Evolutionary conservation across 768 basidiomycete species (phyloP), one percentile per base, ranked within the genome.

Genomic region (Cubamyces lactineus): DNA sequence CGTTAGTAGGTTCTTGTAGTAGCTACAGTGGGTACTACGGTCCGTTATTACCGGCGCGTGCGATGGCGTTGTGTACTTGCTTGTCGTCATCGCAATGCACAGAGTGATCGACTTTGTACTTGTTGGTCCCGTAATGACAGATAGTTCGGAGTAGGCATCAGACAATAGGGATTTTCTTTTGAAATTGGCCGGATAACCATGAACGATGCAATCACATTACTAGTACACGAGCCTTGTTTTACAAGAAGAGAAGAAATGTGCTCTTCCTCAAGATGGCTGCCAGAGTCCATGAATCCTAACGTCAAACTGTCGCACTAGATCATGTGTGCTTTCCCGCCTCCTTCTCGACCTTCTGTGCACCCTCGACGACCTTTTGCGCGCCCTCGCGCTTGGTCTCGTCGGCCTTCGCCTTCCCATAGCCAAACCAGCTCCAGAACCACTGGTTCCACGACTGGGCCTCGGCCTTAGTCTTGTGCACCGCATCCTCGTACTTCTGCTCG

Each of bases 341-440:
- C 59, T 70, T 66, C 65, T 72, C 71, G 30, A 72, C 73, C 62
- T 72, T 67, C 48, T 66, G 66, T 7, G 75, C 73, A 3, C 67
- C 67, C 45, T 72, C 69, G 5, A 67, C 68, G 11, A 73, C 69
- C 59, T 72, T 67, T 41, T 65, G 59, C 2, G 72, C 70, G 15
- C 57, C 71, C 52, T 70, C 67, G 28, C 65, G 65, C 69, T 74
- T 72, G 16, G 67, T 52, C 17, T 74, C 70, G 16, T 73, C 71
- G 8, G 70, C 66, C 65, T 74, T 78, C 38, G 66, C 67, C 51
- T 75, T 65, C 23, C 77, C 79, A 69, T 77, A 78, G 15, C 77
- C 73, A 24, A 80, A 79, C 76, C 77, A 77, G 50, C 73, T 67
- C 41, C 76, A 74, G 53, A 70, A 50, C 70, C 67, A 71, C 40